Conservation (phyloP, 2,329 filamentous ascomycete species). For the Trematosphaeria pertusa region DNA sequence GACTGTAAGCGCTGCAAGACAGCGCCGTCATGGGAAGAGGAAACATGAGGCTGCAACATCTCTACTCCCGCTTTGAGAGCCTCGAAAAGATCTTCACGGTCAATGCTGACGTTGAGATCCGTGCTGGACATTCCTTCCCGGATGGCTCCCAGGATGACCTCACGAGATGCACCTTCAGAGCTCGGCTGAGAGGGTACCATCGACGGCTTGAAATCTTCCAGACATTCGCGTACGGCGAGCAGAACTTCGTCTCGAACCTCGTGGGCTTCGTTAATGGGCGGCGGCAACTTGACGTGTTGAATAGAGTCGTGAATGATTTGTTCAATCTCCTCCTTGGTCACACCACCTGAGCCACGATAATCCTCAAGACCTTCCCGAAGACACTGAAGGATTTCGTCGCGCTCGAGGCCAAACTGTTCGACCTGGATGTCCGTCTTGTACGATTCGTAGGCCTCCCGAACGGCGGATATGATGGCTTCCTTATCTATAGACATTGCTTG, state of each 20-base stretch:
- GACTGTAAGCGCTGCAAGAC: conserved; percentile 67
- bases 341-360: conserved; percentile 66
- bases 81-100: conserved; percentile 62
- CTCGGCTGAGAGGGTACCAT: conserved; percentile 49
- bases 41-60: conserved; percentile 59
- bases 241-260: conserved; percentile 85
- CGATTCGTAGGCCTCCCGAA: conserved; percentile 89
- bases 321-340: conserved; percentile 84
- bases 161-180: conserved; percentile 57
- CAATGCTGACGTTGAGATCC: conserved; percentile 53
- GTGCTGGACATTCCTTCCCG: conserved; percentile 62
- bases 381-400: conserved; percentile 87
- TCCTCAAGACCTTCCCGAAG: conserved; percentile 84
- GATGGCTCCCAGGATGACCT: conserved; percentile 65
- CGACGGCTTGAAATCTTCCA: conserved; percentile 77
- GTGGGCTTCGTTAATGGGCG: conserved; percentile 70
- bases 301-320: conserved; percentile 85
- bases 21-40: conserved; percentile 63
- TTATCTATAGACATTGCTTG: conserved; percentile 57
- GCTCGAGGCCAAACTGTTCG: conserved; percentile 86
- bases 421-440: conserved; percentile 87
- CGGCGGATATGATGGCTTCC: conserved; percentile 85
- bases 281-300: conserved; percentile 78
- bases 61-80: conserved; percentile 64
- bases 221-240: conserved; percentile 80